Conservation (phyloP, 768 basidiomycete genomes). For the Lactifluus hygrophoroides region DNA sequence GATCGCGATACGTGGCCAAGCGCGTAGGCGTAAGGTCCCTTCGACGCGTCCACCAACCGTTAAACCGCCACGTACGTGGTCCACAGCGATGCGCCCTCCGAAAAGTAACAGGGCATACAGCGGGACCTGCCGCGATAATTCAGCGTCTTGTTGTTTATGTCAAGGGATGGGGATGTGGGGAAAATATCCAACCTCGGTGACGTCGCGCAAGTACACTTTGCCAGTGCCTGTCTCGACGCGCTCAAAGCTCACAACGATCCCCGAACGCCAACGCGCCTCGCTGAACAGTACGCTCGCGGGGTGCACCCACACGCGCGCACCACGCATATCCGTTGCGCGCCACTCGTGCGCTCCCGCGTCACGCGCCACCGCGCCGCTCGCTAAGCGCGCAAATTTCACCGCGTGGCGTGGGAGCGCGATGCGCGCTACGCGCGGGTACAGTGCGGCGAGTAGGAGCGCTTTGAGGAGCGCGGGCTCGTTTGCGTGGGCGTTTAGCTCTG, state of each 20-base stretch:
- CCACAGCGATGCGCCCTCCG: slow-evolving; percentile 69
- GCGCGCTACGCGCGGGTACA: slow-evolving; percentile 78
- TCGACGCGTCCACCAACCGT: slow-evolving; percentile 46
- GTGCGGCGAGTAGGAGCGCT: slow-evolving; percentile 73
- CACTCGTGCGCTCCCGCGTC: slow-evolving; percentile 81
- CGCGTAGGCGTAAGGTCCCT: slow-evolving; percentile 52
- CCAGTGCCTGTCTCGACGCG: slow-evolving; percentile 59
- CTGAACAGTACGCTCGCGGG: slow-evolving; percentile 75
- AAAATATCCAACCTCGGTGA: slow-evolving; percentile 58
- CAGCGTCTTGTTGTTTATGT: background rate
- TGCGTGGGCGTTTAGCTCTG: slow-evolving; percentile 56
- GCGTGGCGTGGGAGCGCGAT: slow-evolving; percentile 65
- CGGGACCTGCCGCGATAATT: slow-evolving; percentile 49
- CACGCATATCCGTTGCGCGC: slow-evolving; percentile 64
- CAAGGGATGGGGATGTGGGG: background rate
- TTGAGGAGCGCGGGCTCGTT: slow-evolving; percentile 70
- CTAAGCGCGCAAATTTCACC: slow-evolving; percentile 79
- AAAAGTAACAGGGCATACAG: slow-evolving; percentile 81
- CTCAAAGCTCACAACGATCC: slow-evolving; percentile 77
- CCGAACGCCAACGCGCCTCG: slow-evolving; percentile 61
- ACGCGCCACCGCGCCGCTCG: slow-evolving; percentile 74
- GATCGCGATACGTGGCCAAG: slow-evolving; percentile 87
- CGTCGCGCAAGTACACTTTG: slow-evolving; percentile 81
- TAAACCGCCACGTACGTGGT: slow-evolving; percentile 75
- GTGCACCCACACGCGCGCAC: slow-evolving; percentile 68